phyloP scores from a whole-genome alignment of 768 basidiomycete genomes.

The Naganishia vaughanmartiniae region DNA sequence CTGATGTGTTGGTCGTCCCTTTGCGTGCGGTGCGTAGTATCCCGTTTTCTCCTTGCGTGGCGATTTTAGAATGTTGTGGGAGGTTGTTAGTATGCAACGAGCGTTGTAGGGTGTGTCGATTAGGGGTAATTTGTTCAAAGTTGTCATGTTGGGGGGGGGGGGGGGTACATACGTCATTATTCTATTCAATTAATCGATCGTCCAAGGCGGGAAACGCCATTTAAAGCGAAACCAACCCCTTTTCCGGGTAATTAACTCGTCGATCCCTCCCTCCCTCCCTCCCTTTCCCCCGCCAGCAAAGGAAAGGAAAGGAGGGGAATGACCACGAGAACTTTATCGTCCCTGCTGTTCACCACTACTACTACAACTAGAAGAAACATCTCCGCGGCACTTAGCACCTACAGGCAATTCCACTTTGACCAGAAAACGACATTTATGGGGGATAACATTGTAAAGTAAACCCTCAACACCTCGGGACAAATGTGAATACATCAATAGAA shows the following conservation, averaged over 20 bases:
- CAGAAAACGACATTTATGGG: conserved; percentile 40
- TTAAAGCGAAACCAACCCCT: too few species aligned
- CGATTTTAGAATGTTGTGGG: conserved; percentile 41
- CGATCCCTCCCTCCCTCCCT: too few species aligned
- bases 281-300: too few species aligned
- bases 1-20: neutral
- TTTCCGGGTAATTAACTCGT: too few species aligned
- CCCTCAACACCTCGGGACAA: too few species aligned
- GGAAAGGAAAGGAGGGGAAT: too few species aligned
- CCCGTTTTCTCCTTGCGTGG: conserved; percentile 37
- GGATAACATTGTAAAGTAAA: conserved; percentile 52
- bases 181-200: too few species aligned
- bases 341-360: neutral
- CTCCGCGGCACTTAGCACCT: neutral
- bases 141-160: too few species aligned
- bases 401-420: conserved; percentile 3
- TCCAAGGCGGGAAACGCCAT: too few species aligned
- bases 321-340: too few species aligned
- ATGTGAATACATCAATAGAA: too few species aligned
- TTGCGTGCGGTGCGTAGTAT: conserved; percentile 24
- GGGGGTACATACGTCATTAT: too few species aligned
- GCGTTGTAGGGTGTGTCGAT: neutral
- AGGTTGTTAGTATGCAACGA: conserved; percentile 39
- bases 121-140: neutral
- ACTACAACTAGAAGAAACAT: neutral